Conservation (phyloP, 163 green algal genomes). For the Picocystis sp. region DNA sequence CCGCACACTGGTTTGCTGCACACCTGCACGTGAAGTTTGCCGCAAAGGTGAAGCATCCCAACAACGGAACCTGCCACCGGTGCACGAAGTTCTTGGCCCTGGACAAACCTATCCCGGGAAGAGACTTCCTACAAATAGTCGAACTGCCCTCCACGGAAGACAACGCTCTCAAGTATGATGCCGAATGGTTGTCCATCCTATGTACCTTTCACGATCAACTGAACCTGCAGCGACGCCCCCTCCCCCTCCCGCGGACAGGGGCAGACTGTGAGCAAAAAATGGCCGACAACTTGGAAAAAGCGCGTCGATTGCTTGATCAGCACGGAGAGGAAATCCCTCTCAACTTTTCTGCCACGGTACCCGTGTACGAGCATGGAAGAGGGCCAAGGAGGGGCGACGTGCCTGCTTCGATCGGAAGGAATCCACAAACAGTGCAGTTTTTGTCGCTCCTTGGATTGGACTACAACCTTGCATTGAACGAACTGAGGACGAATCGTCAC, state of each 20-base stretch:
- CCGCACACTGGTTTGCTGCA: conserved; percentile 82
- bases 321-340: neutral
- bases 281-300: neutral
- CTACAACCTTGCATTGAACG: neutral
- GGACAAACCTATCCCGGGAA: conserved; percentile 87
- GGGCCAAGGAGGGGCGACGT: neutral
- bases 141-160: neutral
- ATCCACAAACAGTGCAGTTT: conserved; percentile 1
- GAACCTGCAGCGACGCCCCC: neutral
- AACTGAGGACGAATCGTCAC: neutral
- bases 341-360: conserved; percentile 1
- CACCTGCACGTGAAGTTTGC: conserved; percentile 93
- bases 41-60: conserved; percentile 50
- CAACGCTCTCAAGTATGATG: conserved; percentile 45
- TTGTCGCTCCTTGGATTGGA: neutral
- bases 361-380: conserved; percentile 2
- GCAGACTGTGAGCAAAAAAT: neutral
- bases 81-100: conserved; percentile 69
- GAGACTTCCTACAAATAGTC: conserved; percentile 79
- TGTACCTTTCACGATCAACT: conserved; percentile 47
- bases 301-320: neutral
- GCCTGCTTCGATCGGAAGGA: neutral
- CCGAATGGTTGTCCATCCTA: conserved; percentile 84
- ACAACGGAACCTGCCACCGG: conserved; percentile 10
- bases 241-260: neutral